Base-by-base conservation (phyloP, 768 basidiomycete genomes). In the Candolleomyces eurysporus region DNA sequence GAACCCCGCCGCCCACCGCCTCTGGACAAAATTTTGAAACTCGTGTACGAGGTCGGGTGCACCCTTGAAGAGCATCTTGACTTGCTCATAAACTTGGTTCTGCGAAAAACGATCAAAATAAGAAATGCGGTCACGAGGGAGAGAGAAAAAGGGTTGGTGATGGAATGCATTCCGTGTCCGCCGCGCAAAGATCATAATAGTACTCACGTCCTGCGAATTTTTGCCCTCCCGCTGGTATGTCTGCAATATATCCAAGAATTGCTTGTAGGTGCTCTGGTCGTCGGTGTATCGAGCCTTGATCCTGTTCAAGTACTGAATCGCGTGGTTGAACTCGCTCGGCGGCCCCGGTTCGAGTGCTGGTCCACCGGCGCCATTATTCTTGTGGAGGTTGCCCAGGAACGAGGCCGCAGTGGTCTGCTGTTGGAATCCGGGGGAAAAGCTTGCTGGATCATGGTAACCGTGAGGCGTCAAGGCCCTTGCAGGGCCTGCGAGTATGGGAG, bases 281-380 rank as follows among this genome's bases (percentile, higher is more conserved):
- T 90, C 87, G 11, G 85, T 76, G 73, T 90, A 98, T 21, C 95
- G 88, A 17, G 87, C 88, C 77, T 98, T 98, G 80, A 99, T 98
- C 80, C 96, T 96, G 84, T 97, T 98, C 68, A 99, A 88, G 73
- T 96, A 99, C 68, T 94, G 88, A 64, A 98, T 98, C 14, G 97
- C 97, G 68, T 96, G 90, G 72, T 91, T 89, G 78, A 94, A 97
- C 69, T 98, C 89, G 62, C 80, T 84, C 11, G 81, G 72, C 13
- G 83, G 79, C 63, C 78, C 85, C 43, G 79, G 75, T 16, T 64
- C 49, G 19, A 55, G 60, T 3, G 62, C 30, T 13, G 58, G 22
- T n/a, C 53, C 40, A 49, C 57, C 53, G 32, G n/a, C 43, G 11
- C 48, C 36, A 46, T 79, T 78, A 68, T 78, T 80, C 63, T 79